A percentile compares a stretch with the other conserved stretches of the same genome.
These are phyloP conservation scores for Sporothrix pseudoabietina DNA, from an alignment of 2,329 filamentous ascomycete species.

Conservation along the genomic window DNA sequence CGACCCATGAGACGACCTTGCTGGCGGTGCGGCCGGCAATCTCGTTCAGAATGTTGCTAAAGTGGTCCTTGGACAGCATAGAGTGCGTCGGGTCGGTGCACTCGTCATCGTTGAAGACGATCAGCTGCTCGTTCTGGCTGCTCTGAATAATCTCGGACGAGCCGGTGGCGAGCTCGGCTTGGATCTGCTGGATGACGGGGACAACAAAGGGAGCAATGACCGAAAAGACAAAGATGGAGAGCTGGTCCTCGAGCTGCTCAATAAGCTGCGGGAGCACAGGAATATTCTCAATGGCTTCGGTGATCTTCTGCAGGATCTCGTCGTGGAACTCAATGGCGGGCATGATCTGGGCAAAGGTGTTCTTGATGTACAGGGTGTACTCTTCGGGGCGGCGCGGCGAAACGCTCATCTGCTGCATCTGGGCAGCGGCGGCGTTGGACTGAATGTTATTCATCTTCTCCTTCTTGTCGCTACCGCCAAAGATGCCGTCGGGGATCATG, in stretches of 20 bases:
- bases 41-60: constrained; percentile 86
- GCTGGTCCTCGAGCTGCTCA: constrained; percentile 82
- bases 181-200: constrained; percentile 83
- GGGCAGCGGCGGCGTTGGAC: constrained; percentile 70
- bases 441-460: constrained; percentile 78
- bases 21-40: constrained; percentile 81
- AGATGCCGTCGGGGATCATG: constrained; percentile 78
- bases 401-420: constrained; percentile 73
- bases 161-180: constrained; percentile 81
- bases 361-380: constrained; percentile 74
- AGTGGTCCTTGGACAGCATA: constrained; percentile 95
- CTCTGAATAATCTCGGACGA: constrained; percentile 85
- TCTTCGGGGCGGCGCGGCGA: constrained; percentile 81
- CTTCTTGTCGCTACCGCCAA: constrained; percentile 74
- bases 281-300: constrained; percentile 77
- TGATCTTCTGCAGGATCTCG: constrained; percentile 78
- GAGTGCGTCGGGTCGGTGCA: constrained; percentile 86
- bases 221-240: constrained; percentile 89
- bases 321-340: constrained; percentile 91
- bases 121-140: constrained; percentile 78
- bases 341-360: constrained; percentile 78
- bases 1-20: constrained; percentile 77
- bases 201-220: constrained; percentile 85
- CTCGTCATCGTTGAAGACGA: constrained; percentile 80
- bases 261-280: constrained; percentile 82